phyloP scores from a whole-genome alignment of 2,329 filamentous ascomycete genomes.

The Aspergillus costaricaensis region DNA sequence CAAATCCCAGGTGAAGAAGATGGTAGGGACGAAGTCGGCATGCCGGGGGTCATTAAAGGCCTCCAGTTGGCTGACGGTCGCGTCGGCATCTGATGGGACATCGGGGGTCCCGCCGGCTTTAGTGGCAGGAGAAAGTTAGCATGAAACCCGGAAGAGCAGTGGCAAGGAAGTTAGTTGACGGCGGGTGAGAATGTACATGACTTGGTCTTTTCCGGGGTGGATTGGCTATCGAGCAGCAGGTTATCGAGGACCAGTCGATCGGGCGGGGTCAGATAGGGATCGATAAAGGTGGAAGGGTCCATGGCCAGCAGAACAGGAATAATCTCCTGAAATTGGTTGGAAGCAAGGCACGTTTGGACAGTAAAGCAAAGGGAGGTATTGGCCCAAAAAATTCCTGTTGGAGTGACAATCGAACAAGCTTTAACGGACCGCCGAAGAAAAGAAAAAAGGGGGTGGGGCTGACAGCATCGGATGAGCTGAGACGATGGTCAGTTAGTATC shows the following conservation, averaged over 20 bases:
- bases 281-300: conserved; percentile 34
- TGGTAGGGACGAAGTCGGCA: conserved; percentile 56
- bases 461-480: background rate
- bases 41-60: conserved; percentile 53
- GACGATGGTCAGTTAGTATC: background rate
- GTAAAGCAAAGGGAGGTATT: background rate
- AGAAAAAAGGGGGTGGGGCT: conserved; percentile 1
- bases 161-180: background rate
- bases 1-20: conserved; percentile 56
- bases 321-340: background rate
- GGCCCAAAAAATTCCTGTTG: background rate
- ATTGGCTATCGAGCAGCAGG: conserved; percentile 36
- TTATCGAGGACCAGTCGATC: conserved; percentile 44
- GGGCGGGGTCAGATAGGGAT: conserved; percentile 39
- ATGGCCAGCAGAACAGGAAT: conserved; percentile 14
- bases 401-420: conserved; percentile 2
- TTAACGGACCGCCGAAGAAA: background rate
- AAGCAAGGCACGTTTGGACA: background rate
- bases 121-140: conserved; percentile 8
- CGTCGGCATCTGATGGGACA: background rate
- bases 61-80: conserved; percentile 48
- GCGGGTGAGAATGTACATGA: background rate
- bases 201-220: background rate
- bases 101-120: conserved; percentile 11
- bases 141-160: background rate